Evolutionary conservation across 768 basidiomycete genomes (phyloP).

Genomic region (Dentipellis sp.): DNA sequence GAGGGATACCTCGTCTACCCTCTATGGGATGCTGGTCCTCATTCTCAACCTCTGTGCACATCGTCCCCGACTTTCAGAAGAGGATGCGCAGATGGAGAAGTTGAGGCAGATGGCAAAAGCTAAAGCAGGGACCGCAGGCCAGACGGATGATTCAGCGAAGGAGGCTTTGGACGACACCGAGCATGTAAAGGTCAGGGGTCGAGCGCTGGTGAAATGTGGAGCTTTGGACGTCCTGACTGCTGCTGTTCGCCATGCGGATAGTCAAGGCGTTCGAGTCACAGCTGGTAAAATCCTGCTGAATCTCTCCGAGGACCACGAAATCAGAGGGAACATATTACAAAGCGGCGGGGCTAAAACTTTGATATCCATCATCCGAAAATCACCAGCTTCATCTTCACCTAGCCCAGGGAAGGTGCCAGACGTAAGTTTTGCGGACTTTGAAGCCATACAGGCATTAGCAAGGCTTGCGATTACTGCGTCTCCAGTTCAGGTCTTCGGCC

Average conservation of each 20-base stretch:
- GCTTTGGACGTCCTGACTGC: conserved; percentile 52
- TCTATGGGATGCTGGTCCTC: conserved; percentile 74
- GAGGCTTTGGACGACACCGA: conserved; percentile 50
- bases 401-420: conserved; percentile 18
- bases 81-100: conserved; percentile 76
- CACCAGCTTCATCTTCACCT: conserved; percentile 29
- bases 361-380: conserved; percentile 43
- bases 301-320: conserved; percentile 68
- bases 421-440: conserved; percentile 38
- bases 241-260: conserved; percentile 50
- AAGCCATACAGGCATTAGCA: conserved; percentile 80
- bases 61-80: conserved; percentile 62
- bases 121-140: conserved; percentile 7
- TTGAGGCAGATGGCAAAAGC: conserved; percentile 63
- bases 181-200: conserved; percentile 54
- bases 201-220: conserved; percentile 48
- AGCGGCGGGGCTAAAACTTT: conserved; percentile 70
- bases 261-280: conserved; percentile 46
- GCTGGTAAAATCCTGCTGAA: conserved; percentile 58
- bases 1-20: conserved; percentile 38
- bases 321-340: conserved; percentile 68
- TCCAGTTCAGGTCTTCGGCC: conserved; percentile 86
- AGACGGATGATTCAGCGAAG: conserved; percentile 6
- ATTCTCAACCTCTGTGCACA: conserved; percentile 67
- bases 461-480: conserved; percentile 91